Evolutionary conservation across 1,284 basidiomycete species (phyloP), one percentile per base, ranked within the genome.

Genomic region (Volvariella volvacea): DNA sequence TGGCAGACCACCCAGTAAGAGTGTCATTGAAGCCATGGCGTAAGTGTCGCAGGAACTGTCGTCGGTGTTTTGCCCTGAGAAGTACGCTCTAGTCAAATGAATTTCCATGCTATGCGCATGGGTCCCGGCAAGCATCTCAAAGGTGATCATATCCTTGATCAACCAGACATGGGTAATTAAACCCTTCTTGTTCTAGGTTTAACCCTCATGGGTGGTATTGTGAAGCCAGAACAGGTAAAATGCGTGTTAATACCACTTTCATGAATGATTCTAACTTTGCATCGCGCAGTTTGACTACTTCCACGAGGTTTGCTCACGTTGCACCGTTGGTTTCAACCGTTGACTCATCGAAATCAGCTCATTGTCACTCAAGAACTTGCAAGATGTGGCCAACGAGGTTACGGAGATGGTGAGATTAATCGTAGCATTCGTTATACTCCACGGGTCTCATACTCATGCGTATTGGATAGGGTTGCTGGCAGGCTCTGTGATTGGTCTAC

Each of bases 361-460:
- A 75, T 93, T 39, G 72, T 94, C 58, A 90, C 80, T 39, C 92
- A 95, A 73, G 93, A 97, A 65, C 56, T 95, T 33, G 65, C 75
- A 0, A 78, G 92, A 39, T 74, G 74, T 45, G 83, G 82, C 19
- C 76, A 82, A 15, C 80, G 92, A 52, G 91, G 87, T n/a, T 93
- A 88, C 58, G 79, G 69, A 22, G 74, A 77, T 49, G 74, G 74
- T 58, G 4, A 14, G 20, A 16, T 14, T 6, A 20, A 6, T 12
- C 25, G 6, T 12, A 28, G 25, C 12, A 6, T 28, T 28, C 25
- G 12, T n/a, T n/a, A n/a, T n/a, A n/a, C n/a, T n/a, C n/a, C n/a
- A n/a, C n/a, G n/a, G n/a, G n/a, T n/a, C n/a, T n/a, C n/a, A n/a
- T n/a, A n/a, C n/a, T n/a, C n/a, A n/a, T n/a, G n/a, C n/a, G n/a